Evolutionary conservation across 257 asterid genomes (phyloP), one percentile per base, ranked within the genome.

Genomic region (Nicotiana undulata): DNA sequence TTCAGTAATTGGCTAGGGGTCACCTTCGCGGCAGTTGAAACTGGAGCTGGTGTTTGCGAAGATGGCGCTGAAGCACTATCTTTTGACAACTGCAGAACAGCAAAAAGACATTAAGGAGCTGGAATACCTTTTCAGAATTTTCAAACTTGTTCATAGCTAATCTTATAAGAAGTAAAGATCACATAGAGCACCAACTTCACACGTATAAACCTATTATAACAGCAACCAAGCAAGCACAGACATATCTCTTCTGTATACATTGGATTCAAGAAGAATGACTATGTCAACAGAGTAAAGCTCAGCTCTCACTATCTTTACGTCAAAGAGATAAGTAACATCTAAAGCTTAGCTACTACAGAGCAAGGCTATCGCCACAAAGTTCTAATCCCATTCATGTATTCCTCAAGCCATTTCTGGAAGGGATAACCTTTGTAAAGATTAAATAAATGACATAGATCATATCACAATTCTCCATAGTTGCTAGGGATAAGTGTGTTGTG

Each of bases 51-150:
- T 12, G 83, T 31, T 49, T 53, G 89, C 26, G 67, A 59, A 32
- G 93, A 17, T 22, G 79, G 76, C 22, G 65, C 84, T 40, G 92
- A 61, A 55, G 83, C 81, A 82, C 80, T 86, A 66, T 68, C 84
- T 32, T 85, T 88, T 64, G 92, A 82, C 65, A 87, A 63, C 98
- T 94, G 89, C 58, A 80, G 24, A 81, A 13, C 59, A 46, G 34
- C 34, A 77, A 37, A 40, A 6, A 18, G 9, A 10, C 40, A 11
- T 60, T 22, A 76, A 58, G 70, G 76, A 32, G 9, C 22, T 56
- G 11, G 29, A 40, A 74, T 74, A 74, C 7, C 60, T 49, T 63
- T 49, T 4, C 37, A 26, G 22, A 56, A 12, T 10, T 34, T 6
- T 20, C 9, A 11, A 5, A 24, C n/a, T 3, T 77, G 65, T 65